Evolutionary conservation across 495 filamentous ascomycete species (phyloP), one percentile per base, ranked within the genome.

Genomic region (Pyrenopolyporus hunteri): DNA sequence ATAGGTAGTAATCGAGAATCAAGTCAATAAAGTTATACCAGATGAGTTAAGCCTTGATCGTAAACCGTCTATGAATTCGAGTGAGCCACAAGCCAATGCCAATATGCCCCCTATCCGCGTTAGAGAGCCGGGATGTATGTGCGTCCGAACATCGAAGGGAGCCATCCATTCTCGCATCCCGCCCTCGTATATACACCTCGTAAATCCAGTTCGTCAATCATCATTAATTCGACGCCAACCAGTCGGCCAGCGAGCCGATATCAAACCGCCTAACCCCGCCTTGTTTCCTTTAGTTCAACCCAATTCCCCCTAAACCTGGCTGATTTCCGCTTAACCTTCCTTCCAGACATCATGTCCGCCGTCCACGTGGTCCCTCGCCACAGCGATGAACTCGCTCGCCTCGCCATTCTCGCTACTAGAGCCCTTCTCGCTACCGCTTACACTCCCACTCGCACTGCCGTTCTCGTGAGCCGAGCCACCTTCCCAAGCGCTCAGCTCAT

Each of bases 401-500:
- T 57, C 60, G 42, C 66, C 53, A 44, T 57, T 55, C 25, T 57
- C 63, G 49, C 64, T 63, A 52, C 68, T 57, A 8, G 35, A 2
- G 14, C 68, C 64, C 31, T 59, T 70, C 48, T 68, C 44, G 56
- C 66, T 53, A 42, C 71, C 63, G 45, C 61, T 59, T n/a, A n/a
- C n/a, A 23, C 42, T 44, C 16, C 14, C 35, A 33, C 50, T 50
- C 44, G n/a, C 22, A 4, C 19, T 11, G 23, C 69, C 65, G 31
- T 59, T 70, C 28, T 59, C 65, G 29, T 51, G 67, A 8, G 50
- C 19, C 69, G 65, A 10, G 19, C 31, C 31, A 14, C 40, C 63
- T 26, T 78, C 67, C 76, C 78, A 74, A 10, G 76, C 69, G 48
- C 73, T 74, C 39, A 82, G 68, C 65, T 80, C 68, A 49, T 78